Conservation (phyloP, 306 rosid genomes). For the Trifolium fragiferum region DNA sequence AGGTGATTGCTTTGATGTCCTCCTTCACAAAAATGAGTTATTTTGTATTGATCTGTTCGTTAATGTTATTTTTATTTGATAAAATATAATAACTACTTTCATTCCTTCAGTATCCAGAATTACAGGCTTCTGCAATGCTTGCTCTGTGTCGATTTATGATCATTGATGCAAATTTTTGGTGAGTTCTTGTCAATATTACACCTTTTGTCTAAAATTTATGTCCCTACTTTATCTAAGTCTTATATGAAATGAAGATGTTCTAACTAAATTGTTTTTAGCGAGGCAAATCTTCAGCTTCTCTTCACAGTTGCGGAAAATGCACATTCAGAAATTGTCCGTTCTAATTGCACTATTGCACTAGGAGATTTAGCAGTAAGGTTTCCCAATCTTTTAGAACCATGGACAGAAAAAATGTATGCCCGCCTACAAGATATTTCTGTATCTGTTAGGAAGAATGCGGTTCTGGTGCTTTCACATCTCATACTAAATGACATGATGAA, state of each 20-base stretch:
- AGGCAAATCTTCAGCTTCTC: conserved; percentile 90
- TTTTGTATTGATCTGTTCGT: conserved; percentile 14
- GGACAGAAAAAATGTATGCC: conserved; percentile 96
- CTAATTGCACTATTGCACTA: conserved; percentile 90
- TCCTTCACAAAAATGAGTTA: conserved; percentile 7
- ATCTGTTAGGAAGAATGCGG: conserved; percentile 95
- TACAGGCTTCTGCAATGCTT: conserved; percentile 95
- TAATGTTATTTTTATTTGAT: conserved; percentile 1
- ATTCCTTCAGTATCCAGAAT: conserved; percentile 79
- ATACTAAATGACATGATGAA: conserved; percentile 98
- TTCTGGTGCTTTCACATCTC: conserved; percentile 97
- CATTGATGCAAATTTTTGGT: conserved; percentile 93
- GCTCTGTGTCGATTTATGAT: conserved; percentile 95
- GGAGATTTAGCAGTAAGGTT: conserved; percentile 97
- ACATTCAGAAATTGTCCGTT: conserved; percentile 85
- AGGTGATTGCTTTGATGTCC: conserved; percentile 58
- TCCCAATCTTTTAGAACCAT: conserved; percentile 93
- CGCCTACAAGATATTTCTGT: conserved; percentile 74
- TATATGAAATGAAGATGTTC: conserved; percentile 30
- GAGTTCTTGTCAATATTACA: conserved; percentile 43
- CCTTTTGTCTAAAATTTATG: background rate
- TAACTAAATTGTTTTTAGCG: conserved; percentile 58
- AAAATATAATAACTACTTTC: conserved; percentile 29
- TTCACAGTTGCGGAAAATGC: conserved; percentile 89
- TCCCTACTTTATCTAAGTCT: conserved; percentile 14